phyloP scores from a whole-genome alignment of 179 eudicot genomes.

The Kewa caespitosa region DNA sequence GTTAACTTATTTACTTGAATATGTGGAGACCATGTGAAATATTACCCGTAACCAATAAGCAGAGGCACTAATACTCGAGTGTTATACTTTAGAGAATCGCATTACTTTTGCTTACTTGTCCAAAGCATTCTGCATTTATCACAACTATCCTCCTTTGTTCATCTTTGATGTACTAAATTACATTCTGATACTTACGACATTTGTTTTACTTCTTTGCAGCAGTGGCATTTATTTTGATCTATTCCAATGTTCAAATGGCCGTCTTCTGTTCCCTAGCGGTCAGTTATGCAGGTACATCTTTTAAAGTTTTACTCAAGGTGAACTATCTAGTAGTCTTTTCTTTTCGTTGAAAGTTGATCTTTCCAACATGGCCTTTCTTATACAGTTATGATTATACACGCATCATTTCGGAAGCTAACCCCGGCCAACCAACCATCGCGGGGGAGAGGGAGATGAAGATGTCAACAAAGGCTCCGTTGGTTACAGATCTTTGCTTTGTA shows the following conservation, averaged over 20 bases:
- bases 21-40: neutral
- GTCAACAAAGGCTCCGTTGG: neutral
- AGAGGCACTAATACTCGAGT: neutral
- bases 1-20: neutral
- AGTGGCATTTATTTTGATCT: constrained; percentile 55
- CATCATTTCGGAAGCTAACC: constrained; percentile 76
- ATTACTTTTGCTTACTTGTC: neutral
- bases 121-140: too few relatives aligned
- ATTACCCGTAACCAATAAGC: neutral
- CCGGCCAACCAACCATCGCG: constrained; percentile 48
- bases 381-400: constrained; percentile 69
- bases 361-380: neutral
- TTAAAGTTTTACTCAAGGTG: too few relatives aligned
- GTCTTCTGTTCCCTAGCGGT: constrained; percentile 56
- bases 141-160: neutral
- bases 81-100: neutral
- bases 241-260: constrained; percentile 71
- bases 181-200: neutral
- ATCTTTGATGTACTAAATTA: neutral
- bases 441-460: constrained; percentile 28
- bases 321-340: neutral
- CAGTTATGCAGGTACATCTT: constrained; percentile 62
- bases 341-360: neutral
- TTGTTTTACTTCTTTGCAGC: constrained; percentile 42
- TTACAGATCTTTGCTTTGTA: neutral